Evolutionary conservation across 2,329 filamentous ascomycete species (phyloP).

Genomic region (Botrytis fragariae): DNA sequence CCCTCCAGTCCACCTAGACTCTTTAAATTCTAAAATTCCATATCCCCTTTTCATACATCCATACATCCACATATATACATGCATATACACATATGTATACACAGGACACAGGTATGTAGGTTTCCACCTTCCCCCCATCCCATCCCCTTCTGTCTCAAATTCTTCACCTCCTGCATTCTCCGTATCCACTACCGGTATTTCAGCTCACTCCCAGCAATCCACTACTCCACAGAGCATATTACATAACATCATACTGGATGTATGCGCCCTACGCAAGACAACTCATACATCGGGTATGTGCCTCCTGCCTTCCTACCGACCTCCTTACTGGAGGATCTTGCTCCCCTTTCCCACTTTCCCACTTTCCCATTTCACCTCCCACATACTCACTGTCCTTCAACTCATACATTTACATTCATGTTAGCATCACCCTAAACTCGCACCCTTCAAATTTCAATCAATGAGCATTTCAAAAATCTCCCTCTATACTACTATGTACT

Average conservation of each 20-base stretch:
- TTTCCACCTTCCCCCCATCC: background rate
- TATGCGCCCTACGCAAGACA: background rate
- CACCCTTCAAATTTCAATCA: background rate
- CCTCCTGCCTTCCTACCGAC: background rate
- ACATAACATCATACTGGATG: background rate
- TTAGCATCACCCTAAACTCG: background rate
- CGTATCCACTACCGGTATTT: background rate
- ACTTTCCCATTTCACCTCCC: background rate
- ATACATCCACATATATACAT: background rate
- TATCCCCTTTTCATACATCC: background rate
- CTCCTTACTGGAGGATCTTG: background rate
- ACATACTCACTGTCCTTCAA: background rate
- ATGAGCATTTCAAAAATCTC: background rate
- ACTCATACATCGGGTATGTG: background rate
- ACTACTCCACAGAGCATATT: background rate
- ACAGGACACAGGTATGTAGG: background rate
- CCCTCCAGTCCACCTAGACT: background rate
- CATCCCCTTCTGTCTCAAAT: background rate
- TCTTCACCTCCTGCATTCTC: background rate
- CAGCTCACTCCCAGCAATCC: background rate
- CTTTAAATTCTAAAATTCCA: background rate
- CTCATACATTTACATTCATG: background rate
- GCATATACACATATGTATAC: background rate
- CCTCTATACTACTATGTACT: slow-evolving; percentile 1
- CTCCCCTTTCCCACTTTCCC: background rate